phyloP scores from a whole-genome alignment of 169 alveolate genomes.

The Plasmodium relictum region DNA sequence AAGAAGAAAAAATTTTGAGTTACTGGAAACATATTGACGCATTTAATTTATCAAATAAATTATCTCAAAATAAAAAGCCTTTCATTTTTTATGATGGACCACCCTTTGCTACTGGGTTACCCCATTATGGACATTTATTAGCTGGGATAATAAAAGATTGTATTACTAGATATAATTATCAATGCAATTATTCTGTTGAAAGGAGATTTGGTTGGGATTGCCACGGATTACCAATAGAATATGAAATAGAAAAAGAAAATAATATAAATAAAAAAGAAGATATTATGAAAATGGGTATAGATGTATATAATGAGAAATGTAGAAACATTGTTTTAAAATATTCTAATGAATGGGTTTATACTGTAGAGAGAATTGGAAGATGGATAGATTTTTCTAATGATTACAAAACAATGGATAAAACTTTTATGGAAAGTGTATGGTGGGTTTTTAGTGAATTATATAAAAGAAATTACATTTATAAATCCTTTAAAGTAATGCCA shows the following conservation, averaged over 20 bases:
- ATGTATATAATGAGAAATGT: slow-evolving; percentile 86
- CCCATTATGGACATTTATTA: slow-evolving; percentile 99
- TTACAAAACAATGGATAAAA: slow-evolving; percentile 98
- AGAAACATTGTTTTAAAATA: slow-evolving; percentile 96
- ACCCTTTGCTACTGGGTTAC: slow-evolving; percentile 99
- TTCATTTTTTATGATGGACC: slow-evolving; percentile 99
- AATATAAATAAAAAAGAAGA: slow-evolving; percentile 93
- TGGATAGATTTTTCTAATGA: slow-evolving; percentile 99
- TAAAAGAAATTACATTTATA: slow-evolving; percentile 95
- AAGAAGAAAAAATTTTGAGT: slow-evolving; percentile 90
- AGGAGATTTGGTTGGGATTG: slow-evolving; percentile 99
- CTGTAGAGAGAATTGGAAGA: slow-evolving; percentile 96
- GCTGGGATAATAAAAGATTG: slow-evolving; percentile 99
- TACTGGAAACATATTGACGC: slow-evolving; percentile 92
- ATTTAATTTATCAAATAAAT: slow-evolving; percentile 84
- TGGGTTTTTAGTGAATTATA: slow-evolving; percentile 94
- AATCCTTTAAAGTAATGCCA: slow-evolving; percentile 99
- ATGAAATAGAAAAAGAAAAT: slow-evolving; percentile 96
- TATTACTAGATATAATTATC: slow-evolving; percentile 98
- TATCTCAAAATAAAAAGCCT: slow-evolving; percentile 90
- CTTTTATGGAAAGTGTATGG: slow-evolving; percentile 98
- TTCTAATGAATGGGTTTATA: slow-evolving; percentile 94
- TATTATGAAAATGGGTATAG: slow-evolving; percentile 92
- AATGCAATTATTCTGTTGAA: slow-evolving; percentile 96
- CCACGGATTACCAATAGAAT: slow-evolving; percentile 99